Evolutionary conservation across 345 rosid genomes (phyloP).

Genomic region (Moricandia arvensis): DNA sequence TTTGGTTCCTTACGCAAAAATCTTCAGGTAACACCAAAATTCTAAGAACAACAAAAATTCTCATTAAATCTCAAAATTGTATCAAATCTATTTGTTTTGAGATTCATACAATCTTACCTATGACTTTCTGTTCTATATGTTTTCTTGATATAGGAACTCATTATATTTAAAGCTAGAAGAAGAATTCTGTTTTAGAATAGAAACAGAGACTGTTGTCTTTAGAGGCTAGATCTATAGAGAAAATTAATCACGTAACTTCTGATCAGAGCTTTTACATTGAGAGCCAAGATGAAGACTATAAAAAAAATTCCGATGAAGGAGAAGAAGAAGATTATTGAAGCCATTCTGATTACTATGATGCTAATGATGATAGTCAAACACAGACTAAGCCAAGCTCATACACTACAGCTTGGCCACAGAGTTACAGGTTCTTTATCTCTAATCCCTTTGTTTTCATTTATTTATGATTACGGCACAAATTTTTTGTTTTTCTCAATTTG

Average conservation of each 20-base stretch:
- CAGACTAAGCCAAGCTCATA: conserved; percentile 60
- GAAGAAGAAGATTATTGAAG: conserved; percentile 43
- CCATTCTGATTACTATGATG: conserved; percentile 61
- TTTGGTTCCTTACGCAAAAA: neutral
- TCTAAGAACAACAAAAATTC: neutral
- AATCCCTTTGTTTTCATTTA: neutral
- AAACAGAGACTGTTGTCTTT: conserved; percentile 33
- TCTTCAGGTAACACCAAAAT: conserved; percentile 27
- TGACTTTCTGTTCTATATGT: neutral
- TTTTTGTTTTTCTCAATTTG: neutral
- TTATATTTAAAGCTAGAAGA: neutral
- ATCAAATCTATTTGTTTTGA: too few relatives aligned
- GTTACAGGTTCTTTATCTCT: conserved; percentile 80
- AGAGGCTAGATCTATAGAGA: conserved; percentile 3
- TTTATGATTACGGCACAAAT: neutral
- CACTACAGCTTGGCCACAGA: conserved; percentile 90
- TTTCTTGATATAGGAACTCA: neutral
- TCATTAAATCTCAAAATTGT: neutral
- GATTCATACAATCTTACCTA: conserved; percentile 15
- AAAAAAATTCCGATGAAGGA: conserved; percentile 42
- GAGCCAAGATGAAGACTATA: conserved; percentile 78
- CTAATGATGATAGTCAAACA: conserved; percentile 43
- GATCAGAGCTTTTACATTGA: conserved; percentile 89
- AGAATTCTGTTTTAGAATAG: conserved; percentile 6
- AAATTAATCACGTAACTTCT: conserved; percentile 82